These are phyloP conservation scores for Striga asiatica DNA, from an alignment of 257 asterid genomes.

Conservation along the genomic window DNA sequence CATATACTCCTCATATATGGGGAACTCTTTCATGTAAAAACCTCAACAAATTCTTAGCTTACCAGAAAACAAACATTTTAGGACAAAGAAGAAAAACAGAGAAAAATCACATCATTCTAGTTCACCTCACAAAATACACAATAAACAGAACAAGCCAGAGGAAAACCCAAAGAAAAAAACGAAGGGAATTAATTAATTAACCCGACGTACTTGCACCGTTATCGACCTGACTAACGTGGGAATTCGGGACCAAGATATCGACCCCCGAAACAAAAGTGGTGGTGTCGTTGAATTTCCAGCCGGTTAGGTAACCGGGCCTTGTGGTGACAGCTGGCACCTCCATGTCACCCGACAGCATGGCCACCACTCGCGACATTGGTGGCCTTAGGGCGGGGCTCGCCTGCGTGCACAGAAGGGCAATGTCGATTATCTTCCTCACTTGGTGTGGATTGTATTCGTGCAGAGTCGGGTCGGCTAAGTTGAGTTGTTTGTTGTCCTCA, in stretches of 20 bases:
- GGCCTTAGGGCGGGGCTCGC: conserved; percentile 45
- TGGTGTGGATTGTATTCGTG: conserved; percentile 24
- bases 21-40: too few species aligned
- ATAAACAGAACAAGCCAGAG: too few species aligned
- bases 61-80: too few species aligned
- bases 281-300: conserved; percentile 38
- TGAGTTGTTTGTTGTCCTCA: conserved; percentile 27
- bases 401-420: conserved; percentile 63
- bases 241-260: conserved; percentile 10
- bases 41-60: too few species aligned
- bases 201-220: too few species aligned
- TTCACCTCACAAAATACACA: too few species aligned
- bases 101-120: too few species aligned
- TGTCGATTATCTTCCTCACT: conserved; percentile 36
- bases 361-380: conserved; percentile 56
- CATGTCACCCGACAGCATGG: conserved; percentile 56
- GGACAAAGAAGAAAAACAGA: too few species aligned
- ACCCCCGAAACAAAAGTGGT: conserved; percentile 22
- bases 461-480: conserved; percentile 37
- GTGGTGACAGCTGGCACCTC: conserved; percentile 38
- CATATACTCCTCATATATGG: too few species aligned
- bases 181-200: too few species aligned
- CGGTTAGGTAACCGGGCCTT: conserved; percentile 52
- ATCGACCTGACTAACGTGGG: background rate
- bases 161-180: too few species aligned